Base-by-base conservation (phyloP, 2,329 filamentous ascomycete species). In the Pseudocercospora pini-densiflorae region DNA sequence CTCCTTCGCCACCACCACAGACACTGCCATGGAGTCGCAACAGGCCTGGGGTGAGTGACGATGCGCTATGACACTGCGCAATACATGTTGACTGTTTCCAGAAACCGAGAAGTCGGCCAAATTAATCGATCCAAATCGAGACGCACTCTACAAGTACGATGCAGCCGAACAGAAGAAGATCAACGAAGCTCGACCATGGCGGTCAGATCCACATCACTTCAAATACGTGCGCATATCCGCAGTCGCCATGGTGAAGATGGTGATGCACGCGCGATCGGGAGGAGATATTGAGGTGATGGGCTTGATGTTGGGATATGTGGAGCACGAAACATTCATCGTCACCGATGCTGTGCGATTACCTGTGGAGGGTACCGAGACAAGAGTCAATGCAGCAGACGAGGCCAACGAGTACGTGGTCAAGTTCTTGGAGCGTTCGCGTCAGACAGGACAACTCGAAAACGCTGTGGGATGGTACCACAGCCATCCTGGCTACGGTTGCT, bases 381-480 rank as follows among this genome's bases (percentile, higher is more conserved):
- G 95, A 68, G 95, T 99, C 73, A 99, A 99, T 78, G 95, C 95
- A 0, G 93, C 97, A 76, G 90, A 91, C 71, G 94, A 98, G 73
- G 95, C 94, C 62, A 96, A 98, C 82, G 95, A 98, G 82, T 99
- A 98, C 82, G 92, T 98, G 84, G 89, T 97, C 62, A 88, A 92
- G 71, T 98, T 96, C 77, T 86, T 96, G 29, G 85, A 90, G 72
- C 83, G 89, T 2, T 91, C 90, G 72, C 87, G 94, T 66, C 89
- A 94, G 70, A 78, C 92, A 83, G 86, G 93, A 78, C 83, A 94
- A 63, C 84, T 90, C 78, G 95, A 99, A 81, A 98, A 99, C 78
- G 92, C 92, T 0, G 91, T 99, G 16, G 95, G 95, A 19, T 99
- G 95, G 95, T 99, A 99, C 80, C 95, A 99, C 81, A 94, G 90